Conservation (phyloP, 306 rosid genomes). For the Castanea mollissima region DNA sequence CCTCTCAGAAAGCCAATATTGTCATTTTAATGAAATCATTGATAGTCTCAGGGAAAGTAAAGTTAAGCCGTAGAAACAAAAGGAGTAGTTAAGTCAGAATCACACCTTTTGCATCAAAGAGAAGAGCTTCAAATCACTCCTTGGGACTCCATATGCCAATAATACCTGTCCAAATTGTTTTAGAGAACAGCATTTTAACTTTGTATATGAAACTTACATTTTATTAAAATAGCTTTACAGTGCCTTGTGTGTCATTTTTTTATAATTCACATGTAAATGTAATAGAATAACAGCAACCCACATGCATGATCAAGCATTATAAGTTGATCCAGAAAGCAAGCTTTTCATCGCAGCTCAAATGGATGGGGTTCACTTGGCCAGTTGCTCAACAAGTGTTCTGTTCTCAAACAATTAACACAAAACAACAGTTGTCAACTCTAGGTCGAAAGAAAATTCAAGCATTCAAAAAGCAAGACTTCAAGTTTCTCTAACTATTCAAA, state of each 20-base stretch:
- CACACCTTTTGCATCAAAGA: constrained; percentile 77
- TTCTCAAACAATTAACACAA: constrained; percentile 3
- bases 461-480: neutral
- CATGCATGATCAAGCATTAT: constrained; percentile 76
- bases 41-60: neutral
- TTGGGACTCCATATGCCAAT: constrained; percentile 84
- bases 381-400: constrained; percentile 77
- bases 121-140: constrained; percentile 71
- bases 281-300: constrained; percentile 28
- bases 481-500: neutral
- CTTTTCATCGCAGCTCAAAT: constrained; percentile 56
- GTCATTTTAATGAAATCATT: neutral
- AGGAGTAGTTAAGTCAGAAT: constrained; percentile 5
- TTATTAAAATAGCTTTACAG: neutral
- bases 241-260: neutral
- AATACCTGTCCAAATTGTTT: constrained; percentile 47
- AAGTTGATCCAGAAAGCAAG: constrained; percentile 80
- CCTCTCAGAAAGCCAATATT: neutral
- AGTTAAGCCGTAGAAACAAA: neutral
- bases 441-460: neutral
- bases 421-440: constrained; percentile 1
- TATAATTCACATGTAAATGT: neutral
- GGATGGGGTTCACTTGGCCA: constrained; percentile 66
- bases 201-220: neutral
- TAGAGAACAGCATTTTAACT: neutral